A percentile compares a stretch with the other conserved stretches of the same genome.
Conservation (phyloP, 2,329 filamentous ascomycete genomes). For the Aspergillus novoparasiticus region DNA sequence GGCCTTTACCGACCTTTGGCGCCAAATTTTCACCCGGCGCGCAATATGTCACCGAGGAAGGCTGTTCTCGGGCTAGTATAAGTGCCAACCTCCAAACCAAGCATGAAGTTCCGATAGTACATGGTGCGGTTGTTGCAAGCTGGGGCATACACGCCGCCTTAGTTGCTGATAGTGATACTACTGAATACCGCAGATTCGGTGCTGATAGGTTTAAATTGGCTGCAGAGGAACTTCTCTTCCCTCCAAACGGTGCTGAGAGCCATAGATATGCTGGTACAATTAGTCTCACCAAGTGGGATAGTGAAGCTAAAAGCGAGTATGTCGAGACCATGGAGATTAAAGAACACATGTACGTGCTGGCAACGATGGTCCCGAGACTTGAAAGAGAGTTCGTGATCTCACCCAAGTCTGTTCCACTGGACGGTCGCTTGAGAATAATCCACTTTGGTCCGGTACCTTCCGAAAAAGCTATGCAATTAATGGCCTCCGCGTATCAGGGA, state of each 20-base stretch:
- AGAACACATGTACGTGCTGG: slow-evolving; percentile 75
- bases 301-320: slow-evolving; percentile 20
- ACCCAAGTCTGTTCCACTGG: slow-evolving; percentile 69
- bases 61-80: slow-evolving; percentile 43
- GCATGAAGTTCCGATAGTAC: slow-evolving; percentile 43
- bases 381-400: slow-evolving; percentile 83
- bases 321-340: slow-evolving; percentile 40
- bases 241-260: slow-evolving; percentile 53
- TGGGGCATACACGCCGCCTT: slow-evolving; percentile 89
- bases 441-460: slow-evolving; percentile 71
- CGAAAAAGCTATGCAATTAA: slow-evolving; percentile 72
- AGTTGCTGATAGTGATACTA: slow-evolving; percentile 88
- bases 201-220: slow-evolving; percentile 81
- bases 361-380: slow-evolving; percentile 75
- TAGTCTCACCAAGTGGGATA: slow-evolving; percentile 39
- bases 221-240: slow-evolving; percentile 72
- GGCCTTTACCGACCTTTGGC: slow-evolving; percentile 63
- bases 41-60: slow-evolving; percentile 46
- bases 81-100: slow-evolving; percentile 18
- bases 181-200: slow-evolving; percentile 76
- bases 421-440: slow-evolving; percentile 71
- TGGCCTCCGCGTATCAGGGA: slow-evolving; percentile 64
- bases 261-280: slow-evolving; percentile 62
- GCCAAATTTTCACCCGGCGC: slow-evolving; percentile 64
- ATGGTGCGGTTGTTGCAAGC: slow-evolving; percentile 82